A percentile compares a stretch with the other conserved stretches of the same genome.
Evolutionary conservation across 164 flowering plant species (phyloP).

Genomic region (Amborella trichopoda): DNA sequence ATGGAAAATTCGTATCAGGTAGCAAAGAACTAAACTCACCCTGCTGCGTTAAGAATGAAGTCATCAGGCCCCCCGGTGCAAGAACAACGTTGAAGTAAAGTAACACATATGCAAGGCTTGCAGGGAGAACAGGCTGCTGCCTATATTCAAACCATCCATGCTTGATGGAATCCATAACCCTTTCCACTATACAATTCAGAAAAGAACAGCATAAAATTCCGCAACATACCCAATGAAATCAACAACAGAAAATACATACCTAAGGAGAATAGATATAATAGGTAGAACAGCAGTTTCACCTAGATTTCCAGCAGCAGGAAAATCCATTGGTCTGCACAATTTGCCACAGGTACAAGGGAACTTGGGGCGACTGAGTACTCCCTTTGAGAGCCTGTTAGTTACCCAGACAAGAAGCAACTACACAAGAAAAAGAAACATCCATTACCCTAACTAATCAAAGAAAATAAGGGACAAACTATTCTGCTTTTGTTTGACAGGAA

Average conservation of each 20-base stretch:
- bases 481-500: no score
- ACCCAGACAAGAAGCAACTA: constrained; percentile 72
- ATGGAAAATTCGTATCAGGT: no score
- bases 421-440: no score
- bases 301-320: constrained; percentile 24
- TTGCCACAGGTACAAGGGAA: constrained; percentile 26
- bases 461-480: no score
- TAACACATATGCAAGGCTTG: constrained; percentile 92
- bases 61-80: constrained; percentile 92
- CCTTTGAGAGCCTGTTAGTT: constrained; percentile 79
- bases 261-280: no score
- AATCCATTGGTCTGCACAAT: constrained; percentile 12
- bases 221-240: no score
- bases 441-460: no score
- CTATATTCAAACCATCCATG: constrained; percentile 89
- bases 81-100: constrained; percentile 89
- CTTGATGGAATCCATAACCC: constrained; percentile 57
- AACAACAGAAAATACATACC: no score
- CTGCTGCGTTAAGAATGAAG: constrained; percentile 83
- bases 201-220: neutral
- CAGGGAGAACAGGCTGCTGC: constrained; percentile 96
- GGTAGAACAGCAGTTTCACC: constrained; percentile 27
- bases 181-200: constrained; percentile 24
- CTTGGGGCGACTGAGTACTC: constrained; percentile 79
- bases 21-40: constrained; percentile 36